A percentile compares a stretch with the other conserved stretches of the same genome.
phyloP scores from a whole-genome alignment of 2,329 filamentous ascomycete species.

The Dothideomycetes sp. region DNA sequence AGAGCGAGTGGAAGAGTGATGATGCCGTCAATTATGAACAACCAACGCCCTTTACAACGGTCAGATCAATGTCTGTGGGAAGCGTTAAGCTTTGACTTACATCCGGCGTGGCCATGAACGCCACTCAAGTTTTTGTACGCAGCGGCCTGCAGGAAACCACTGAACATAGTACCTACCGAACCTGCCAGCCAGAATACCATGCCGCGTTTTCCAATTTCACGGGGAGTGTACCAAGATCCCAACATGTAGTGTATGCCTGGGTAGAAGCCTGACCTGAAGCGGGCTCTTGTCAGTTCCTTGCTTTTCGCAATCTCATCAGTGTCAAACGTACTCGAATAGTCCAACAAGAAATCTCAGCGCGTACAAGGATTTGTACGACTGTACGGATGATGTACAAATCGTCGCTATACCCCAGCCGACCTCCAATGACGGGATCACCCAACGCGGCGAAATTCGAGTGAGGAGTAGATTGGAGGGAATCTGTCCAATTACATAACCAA shows the following conservation, averaged over 20 bases:
- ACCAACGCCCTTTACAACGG: too few relatives aligned
- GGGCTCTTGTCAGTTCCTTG: not conserved
- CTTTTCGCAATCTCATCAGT: too few relatives aligned
- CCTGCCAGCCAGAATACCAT: slow-evolving; percentile 52
- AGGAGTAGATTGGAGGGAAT: slow-evolving; percentile 27
- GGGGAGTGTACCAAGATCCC: slow-evolving; percentile 49
- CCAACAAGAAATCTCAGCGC: slow-evolving; percentile 32
- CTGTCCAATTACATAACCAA: slow-evolving; percentile 27
- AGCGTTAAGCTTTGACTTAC: slow-evolving; percentile 34
- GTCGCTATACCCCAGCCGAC: slow-evolving; percentile 30
- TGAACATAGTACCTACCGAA: slow-evolving; percentile 50
- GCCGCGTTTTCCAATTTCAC: slow-evolving; percentile 50
- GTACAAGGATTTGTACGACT: slow-evolving; percentile 27
- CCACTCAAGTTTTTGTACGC: slow-evolving; percentile 35
- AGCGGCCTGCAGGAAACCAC: slow-evolving; percentile 50
- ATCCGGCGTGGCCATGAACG: slow-evolving; percentile 39
- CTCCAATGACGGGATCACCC: slow-evolving; percentile 28
- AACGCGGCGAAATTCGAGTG: slow-evolving; percentile 21
- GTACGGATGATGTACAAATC: slow-evolving; percentile 27
- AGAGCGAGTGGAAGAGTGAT: slow-evolving; percentile 46
- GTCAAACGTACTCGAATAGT: slow-evolving; percentile 32
- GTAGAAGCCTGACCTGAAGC: slow-evolving; percentile 37
- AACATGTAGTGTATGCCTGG: slow-evolving; percentile 49
- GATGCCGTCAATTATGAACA: slow-evolving; percentile 46
- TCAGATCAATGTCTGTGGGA: too few relatives aligned